Percentiles rank a stretch among this genome's conserved stretches.
Conservation (phyloP, 2,329 filamentous ascomycete species). For the Clarireedia monteithiana region DNA sequence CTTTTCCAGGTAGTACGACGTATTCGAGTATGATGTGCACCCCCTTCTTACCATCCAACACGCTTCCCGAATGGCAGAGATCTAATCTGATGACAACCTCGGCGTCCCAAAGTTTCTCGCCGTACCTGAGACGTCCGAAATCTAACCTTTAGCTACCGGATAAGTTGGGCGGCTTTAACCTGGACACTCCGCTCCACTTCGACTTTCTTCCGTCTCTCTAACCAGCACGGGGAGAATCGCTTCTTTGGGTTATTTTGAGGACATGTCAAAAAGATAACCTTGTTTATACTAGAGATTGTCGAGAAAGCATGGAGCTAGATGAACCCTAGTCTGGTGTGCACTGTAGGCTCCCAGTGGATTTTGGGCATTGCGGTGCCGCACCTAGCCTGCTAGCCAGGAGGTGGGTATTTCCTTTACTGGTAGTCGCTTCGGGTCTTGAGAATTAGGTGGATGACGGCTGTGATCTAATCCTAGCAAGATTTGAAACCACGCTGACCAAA, state of each 20-base stretch:
- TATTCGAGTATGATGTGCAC: not conserved
- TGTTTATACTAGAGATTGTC: slow-evolving; percentile 2
- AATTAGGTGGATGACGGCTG: not conserved
- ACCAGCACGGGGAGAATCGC: no score
- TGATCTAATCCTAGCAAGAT: not conserved
- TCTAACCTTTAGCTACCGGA: not conserved
- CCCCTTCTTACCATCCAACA: not conserved
- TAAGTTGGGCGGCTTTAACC: not conserved
- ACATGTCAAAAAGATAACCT: slow-evolving; percentile 1
- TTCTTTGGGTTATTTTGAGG: not conserved
- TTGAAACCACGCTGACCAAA: slow-evolving; percentile 4
- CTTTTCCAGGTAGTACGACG: not conserved
- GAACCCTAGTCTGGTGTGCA: no score
- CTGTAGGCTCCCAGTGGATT: no score
- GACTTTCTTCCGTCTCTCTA: not conserved
- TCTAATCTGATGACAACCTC: slow-evolving; percentile 4
- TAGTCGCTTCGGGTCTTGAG: not conserved
- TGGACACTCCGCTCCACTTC: not conserved
- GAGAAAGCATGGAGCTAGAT: not conserved
- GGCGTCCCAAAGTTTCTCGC: no score
- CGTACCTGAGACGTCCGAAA: not conserved
- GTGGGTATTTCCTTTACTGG: not conserved
- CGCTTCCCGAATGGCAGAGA: not conserved
- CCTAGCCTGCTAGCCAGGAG: no score
- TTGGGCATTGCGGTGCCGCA: no score